Evolutionary conservation across 495 filamentous ascomycete genomes (phyloP).

Genomic region (Ramalina peruviana): DNA sequence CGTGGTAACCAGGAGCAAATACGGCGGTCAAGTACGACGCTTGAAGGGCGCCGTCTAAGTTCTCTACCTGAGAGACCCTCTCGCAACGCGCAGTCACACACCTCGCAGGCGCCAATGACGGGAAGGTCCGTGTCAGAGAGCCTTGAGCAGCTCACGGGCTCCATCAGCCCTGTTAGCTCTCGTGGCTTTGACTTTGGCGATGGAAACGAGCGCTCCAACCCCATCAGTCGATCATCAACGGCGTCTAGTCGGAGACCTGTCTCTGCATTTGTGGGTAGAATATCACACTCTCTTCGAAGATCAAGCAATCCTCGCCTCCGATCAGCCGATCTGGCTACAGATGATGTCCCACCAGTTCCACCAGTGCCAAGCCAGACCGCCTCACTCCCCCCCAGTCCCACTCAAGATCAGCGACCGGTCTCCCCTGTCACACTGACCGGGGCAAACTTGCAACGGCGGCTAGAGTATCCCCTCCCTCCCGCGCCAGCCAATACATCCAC

Average conservation of each 20-base stretch:
- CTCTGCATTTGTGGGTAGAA: conserved; percentile 12
- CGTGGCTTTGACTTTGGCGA: conserved; percentile 4
- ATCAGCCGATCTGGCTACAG: not conserved
- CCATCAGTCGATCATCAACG: not conserved
- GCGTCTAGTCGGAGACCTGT: conserved; percentile 9
- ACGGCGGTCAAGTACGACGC: conserved; percentile 14
- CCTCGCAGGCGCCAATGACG: conserved; percentile 3
- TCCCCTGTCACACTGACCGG: conserved; percentile 13
- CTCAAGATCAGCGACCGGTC: conserved; percentile 4
- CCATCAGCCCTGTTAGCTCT: conserved; percentile 11
- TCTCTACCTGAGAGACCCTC: conserved; percentile 10
- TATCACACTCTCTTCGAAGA: conserved; percentile 7
- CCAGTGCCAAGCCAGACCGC: conserved; percentile 5
- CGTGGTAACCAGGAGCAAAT: conserved; percentile 4
- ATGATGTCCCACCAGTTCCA: conserved; percentile 3
- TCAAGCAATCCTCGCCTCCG: conserved; percentile 3
- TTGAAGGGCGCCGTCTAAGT: conserved; percentile 8
- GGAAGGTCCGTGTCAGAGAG: conserved; percentile 2
- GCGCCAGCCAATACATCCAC: conserved; percentile 7
- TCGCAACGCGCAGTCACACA: not conserved
- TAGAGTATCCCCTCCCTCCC: conserved; percentile 15
- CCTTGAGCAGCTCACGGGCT: not conserved
- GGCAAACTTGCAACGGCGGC: conserved; percentile 14
- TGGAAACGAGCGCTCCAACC: conserved; percentile 1
- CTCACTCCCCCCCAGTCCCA: conserved; percentile 15